Evolutionary conservation across 768 basidiomycete genomes (phyloP).

Genomic region (Filobasidium floriforme): DNA sequence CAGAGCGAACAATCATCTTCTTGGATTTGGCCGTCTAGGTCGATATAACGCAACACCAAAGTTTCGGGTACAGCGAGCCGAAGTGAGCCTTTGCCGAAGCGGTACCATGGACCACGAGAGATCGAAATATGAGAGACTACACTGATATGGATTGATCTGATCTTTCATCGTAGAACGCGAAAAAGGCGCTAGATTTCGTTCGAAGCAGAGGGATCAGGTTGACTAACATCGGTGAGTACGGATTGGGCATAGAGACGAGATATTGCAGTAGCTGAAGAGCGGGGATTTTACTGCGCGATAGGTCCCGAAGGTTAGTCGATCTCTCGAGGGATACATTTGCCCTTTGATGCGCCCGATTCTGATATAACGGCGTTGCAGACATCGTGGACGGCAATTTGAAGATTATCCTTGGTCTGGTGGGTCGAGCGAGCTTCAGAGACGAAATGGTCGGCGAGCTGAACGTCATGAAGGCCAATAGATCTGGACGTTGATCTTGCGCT

Average conservation of each 20-base stretch:
- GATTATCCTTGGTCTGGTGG: constrained; percentile 66
- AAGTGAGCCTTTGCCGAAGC: constrained; percentile 43
- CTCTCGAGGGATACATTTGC: no score
- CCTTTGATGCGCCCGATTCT: no score
- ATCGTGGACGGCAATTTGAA: constrained; percentile 99
- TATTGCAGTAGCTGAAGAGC: not conserved
- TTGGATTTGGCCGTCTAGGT: constrained; percentile 38
- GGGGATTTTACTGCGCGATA: not conserved
- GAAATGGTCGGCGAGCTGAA: not conserved
- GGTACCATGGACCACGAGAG: no score
- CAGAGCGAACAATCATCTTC: not conserved
- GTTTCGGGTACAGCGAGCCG: constrained; percentile 92
- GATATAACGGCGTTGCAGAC: constrained; percentile 50
- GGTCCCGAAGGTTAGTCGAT: constrained; percentile 67
- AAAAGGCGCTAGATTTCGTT: constrained; percentile 92
- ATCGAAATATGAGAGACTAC: no score
- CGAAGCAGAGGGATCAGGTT: constrained; percentile 85
- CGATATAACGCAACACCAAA: constrained; percentile 81
- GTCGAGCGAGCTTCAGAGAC: not conserved
- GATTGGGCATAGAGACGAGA: no score
- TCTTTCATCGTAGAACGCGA: constrained; percentile 60
- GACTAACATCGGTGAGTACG: constrained; percentile 68
- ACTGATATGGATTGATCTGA: no score
- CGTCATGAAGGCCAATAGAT: constrained; percentile 50
- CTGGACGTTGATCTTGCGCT: constrained; percentile 93